These are phyloP conservation scores for Diaporthe velutina DNA, from an alignment of 2,329 filamentous ascomycete species.

Conservation along the genomic window DNA sequence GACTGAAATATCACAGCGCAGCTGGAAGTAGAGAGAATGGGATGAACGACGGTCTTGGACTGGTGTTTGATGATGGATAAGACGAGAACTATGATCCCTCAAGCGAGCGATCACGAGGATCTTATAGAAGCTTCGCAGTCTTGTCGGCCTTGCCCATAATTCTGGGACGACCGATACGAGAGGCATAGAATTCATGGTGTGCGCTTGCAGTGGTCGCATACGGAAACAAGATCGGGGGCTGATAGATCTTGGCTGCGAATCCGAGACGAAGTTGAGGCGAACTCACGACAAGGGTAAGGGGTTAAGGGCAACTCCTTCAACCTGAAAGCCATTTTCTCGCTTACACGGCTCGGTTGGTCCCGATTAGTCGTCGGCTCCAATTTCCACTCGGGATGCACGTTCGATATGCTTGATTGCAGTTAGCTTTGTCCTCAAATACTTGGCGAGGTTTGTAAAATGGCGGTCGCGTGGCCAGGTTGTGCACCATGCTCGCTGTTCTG, in stretches of 20 bases:
- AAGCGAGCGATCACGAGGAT: constrained; percentile 29
- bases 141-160: neutral
- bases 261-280: constrained; percentile 29
- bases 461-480: neutral
- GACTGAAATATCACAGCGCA: constrained; percentile 39
- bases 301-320: constrained; percentile 18
- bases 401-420: constrained; percentile 6
- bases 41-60: constrained; percentile 23
- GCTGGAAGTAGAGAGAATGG: constrained; percentile 34
- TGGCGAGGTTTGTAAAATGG: neutral
- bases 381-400: neutral
- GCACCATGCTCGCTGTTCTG: neutral
- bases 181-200: constrained; percentile 11
- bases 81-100: neutral
- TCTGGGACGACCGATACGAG: neutral
- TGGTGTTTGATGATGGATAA: neutral
- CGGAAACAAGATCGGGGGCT: constrained; percentile 26
- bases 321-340: constrained; percentile 21
- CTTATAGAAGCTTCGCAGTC: constrained; percentile 31
- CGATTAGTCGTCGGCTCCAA: neutral
- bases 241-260: constrained; percentile 26
- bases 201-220: constrained; percentile 1
- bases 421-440: neutral
- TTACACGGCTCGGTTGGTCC: constrained; percentile 22
- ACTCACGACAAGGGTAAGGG: constrained; percentile 21